phyloP scores from a whole-genome alignment of 139 green algal genomes.

The Chlorella sp. region DNA sequence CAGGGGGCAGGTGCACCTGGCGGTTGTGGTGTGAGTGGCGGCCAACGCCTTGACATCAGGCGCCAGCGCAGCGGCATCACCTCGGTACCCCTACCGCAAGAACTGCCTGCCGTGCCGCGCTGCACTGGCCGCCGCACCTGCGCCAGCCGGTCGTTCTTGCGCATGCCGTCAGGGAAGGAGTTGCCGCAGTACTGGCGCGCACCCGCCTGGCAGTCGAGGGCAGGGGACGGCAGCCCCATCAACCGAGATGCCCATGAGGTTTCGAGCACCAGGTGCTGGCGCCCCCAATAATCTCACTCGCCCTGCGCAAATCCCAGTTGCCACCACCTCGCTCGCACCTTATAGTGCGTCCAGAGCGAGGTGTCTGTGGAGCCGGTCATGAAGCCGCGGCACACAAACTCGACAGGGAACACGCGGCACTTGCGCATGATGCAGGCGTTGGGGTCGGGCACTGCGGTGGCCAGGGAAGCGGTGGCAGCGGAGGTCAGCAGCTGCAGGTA shows the following conservation, averaged over 20 bases:
- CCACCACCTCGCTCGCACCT: neutral
- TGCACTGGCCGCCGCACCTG: neutral
- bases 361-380: constrained; percentile 97
- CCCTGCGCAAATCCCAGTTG: too few species aligned
- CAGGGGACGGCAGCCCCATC: too few species aligned
- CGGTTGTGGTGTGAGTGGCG: neutral
- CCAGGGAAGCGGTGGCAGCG: neutral
- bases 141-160: constrained; percentile 89
- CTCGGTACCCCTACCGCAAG: too few species aligned
- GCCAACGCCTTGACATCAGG: neutral
- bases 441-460: constrained; percentile 84
- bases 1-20: neutral
- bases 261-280: too few species aligned
- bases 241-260: too few species aligned
- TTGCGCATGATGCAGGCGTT: constrained; percentile 96
- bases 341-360: constrained; percentile 99
- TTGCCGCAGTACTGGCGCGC: constrained; percentile 96
- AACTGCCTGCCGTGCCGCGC: too few species aligned
- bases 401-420: constrained; percentile 96
- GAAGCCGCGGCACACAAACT: constrained; percentile 97
- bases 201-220: constrained; percentile 60
- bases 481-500: too few species aligned
- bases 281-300: too few species aligned
- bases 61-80: too few species aligned
- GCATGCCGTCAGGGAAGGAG: constrained; percentile 92